Conservation (phyloP, 1,284 basidiomycete species). For the Tilletia caries region DNA sequence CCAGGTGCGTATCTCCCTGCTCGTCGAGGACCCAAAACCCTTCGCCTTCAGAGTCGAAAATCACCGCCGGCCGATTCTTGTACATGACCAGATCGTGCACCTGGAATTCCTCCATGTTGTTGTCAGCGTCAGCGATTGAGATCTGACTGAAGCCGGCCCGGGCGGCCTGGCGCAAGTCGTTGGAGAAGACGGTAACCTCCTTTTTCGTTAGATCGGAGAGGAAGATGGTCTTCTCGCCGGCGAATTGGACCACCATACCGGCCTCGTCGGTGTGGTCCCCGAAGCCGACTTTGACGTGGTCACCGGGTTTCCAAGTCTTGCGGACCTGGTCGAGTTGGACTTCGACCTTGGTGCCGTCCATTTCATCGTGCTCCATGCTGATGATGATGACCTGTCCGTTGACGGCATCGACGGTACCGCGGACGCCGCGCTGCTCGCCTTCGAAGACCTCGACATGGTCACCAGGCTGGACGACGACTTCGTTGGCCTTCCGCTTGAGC, state of each 20-base stretch:
- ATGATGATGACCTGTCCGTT: too few species aligned
- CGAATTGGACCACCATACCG: constrained; percentile 86
- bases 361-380: too few species aligned
- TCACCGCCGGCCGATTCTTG: constrained; percentile 87
- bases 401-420: too few species aligned
- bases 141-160: constrained; percentile 88
- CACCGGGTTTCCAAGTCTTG: constrained; percentile 92
- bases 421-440: too few species aligned
- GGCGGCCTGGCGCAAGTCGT: constrained; percentile 92
- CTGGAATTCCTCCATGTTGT: constrained; percentile 91
- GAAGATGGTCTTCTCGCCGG: constrained; percentile 68
- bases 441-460: too few species aligned
- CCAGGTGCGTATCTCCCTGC: constrained; percentile 70
- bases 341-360: too few species aligned
- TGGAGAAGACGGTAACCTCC: constrained; percentile 94
- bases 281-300: constrained; percentile 96
- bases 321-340: constrained; percentile 82
- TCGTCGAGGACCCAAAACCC: constrained; percentile 94
- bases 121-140: too few species aligned
- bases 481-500: too few species aligned
- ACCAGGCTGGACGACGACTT: too few species aligned
- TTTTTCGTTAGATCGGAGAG: too few species aligned
- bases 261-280: constrained; percentile 93
- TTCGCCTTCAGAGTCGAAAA: constrained; percentile 93
- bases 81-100: constrained; percentile 94